A percentile compares a stretch with the other conserved stretches of the same genome.
Evolutionary conservation across 345 rosid genomes (phyloP).

Genomic region (Salix viminalis): DNA sequence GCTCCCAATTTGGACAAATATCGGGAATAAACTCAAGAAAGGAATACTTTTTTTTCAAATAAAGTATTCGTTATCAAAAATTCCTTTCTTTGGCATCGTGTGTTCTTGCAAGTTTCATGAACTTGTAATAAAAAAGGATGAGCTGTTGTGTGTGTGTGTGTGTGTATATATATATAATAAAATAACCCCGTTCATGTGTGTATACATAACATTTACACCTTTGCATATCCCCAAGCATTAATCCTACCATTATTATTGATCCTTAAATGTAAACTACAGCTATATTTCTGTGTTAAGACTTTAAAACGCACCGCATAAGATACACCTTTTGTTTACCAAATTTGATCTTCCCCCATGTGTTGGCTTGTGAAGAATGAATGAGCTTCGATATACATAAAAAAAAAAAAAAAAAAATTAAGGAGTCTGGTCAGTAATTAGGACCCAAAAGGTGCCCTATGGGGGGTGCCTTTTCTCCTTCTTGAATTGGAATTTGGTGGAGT

Average conservation of each 20-base stretch:
- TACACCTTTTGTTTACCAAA: neutral
- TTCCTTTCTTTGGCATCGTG: neutral
- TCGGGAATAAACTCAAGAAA: neutral
- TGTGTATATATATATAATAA: neutral
- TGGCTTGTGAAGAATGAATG: constrained; percentile 7
- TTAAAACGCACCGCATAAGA: constrained; percentile 1
- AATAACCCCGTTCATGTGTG: constrained; percentile 25
- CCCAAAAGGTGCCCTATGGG: constrained; percentile 70
- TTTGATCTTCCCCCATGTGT: constrained; percentile 6
- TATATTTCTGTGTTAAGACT: neutral
- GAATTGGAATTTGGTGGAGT: constrained; percentile 51
- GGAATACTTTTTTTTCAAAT: neutral
- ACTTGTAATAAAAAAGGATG: constrained; percentile 7
- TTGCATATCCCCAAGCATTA: constrained; percentile 20
- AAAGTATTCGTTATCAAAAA: neutral
- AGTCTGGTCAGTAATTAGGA: neutral
- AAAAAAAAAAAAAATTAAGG: neutral
- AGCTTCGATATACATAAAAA: constrained; percentile 16
- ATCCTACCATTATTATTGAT: constrained; percentile 18
- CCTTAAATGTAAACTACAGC: neutral
- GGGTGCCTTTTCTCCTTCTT: constrained; percentile 85
- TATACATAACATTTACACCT: constrained; percentile 16
- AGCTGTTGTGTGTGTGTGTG: constrained; percentile 24
- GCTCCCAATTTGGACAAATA: neutral
- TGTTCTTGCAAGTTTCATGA: neutral